These are phyloP conservation scores for Barnettozyma siamensis DNA, from an alignment of 805 yeast species.

Conservation along the genomic window DNA sequence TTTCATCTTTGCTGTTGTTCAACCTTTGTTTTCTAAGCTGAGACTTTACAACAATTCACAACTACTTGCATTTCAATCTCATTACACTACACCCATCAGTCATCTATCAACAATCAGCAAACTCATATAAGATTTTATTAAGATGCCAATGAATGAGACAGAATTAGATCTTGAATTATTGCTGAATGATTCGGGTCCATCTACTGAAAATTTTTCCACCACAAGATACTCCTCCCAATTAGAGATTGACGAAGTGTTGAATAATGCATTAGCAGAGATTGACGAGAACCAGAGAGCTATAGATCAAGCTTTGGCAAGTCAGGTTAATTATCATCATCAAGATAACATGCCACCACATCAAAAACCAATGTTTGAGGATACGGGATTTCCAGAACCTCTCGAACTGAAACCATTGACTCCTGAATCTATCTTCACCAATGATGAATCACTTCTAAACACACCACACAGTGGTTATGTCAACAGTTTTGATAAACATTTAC, in stretches of 20 bases:
- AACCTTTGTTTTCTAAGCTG: no score
- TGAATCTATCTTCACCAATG: constrained; percentile 32
- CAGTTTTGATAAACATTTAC: neutral
- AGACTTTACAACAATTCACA: no score
- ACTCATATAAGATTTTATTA: no score
- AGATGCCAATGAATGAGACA: neutral
- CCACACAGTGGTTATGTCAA: constrained; percentile 10
- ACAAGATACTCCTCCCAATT: constrained; percentile 19
- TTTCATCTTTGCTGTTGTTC: no score
- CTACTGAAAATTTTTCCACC: constrained; percentile 6
- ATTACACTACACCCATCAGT: no score
- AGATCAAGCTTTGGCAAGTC: neutral
- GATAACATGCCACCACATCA: neutral
- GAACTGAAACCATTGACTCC: constrained; percentile 27
- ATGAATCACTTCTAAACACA: constrained; percentile 18
- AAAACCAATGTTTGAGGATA: neutral
- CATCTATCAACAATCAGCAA: neutral
- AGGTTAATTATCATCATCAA: neutral
- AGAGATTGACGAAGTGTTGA: constrained; percentile 26
- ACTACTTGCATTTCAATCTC: no score
- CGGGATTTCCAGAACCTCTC: neutral
- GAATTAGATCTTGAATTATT: constrained; percentile 14
- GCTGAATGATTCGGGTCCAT: constrained; percentile 7
- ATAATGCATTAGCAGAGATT: constrained; percentile 13
- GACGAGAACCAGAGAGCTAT: constrained; percentile 6